A percentile compares a stretch with the other conserved stretches of the same genome.
Evolutionary conservation across 495 filamentous ascomycete species (phyloP).

Genomic region (Neurospora cerealis): DNA sequence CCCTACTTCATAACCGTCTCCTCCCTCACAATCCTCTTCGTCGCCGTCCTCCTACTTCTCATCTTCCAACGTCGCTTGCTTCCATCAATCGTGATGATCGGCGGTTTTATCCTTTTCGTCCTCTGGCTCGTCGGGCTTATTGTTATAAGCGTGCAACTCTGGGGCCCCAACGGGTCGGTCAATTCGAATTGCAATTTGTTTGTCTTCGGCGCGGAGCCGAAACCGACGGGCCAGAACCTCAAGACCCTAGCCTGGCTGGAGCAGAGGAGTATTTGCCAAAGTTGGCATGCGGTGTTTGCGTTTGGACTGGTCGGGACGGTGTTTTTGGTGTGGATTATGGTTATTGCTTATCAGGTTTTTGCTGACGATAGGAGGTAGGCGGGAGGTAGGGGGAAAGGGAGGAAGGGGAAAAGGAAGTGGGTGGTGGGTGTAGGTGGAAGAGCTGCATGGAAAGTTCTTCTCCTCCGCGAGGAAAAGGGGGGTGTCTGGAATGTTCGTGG

Average conservation of each 20-base stretch:
- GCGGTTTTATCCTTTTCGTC: conserved; percentile 87
- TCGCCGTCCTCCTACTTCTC: conserved; percentile 59
- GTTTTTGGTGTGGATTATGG: conserved; percentile 89
- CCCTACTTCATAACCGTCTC: conserved; percentile 76
- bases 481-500: background rate
- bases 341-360: conserved; percentile 86
- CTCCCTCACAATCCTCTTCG: conserved; percentile 62
- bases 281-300: conserved; percentile 53
- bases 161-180: conserved; percentile 64
- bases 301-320: conserved; percentile 70
- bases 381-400: background rate
- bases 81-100: conserved; percentile 80
- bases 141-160: conserved; percentile 81
- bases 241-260: conserved; percentile 78
- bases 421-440: no score
- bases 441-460: no score
- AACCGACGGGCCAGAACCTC: conserved; percentile 49
- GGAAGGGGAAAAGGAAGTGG: background rate
- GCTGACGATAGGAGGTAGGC: conserved; percentile 20
- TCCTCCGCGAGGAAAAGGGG: background rate
- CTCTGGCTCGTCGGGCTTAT: conserved; percentile 89
- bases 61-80: conserved; percentile 71
- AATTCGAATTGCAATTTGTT: conserved; percentile 71
- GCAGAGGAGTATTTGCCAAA: conserved; percentile 77
- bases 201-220: conserved; percentile 41